Percentiles rank a stretch among this genome's conserved stretches.
Conservation (phyloP, 257 asterid species). For the Knoxia roxburghii region DNA sequence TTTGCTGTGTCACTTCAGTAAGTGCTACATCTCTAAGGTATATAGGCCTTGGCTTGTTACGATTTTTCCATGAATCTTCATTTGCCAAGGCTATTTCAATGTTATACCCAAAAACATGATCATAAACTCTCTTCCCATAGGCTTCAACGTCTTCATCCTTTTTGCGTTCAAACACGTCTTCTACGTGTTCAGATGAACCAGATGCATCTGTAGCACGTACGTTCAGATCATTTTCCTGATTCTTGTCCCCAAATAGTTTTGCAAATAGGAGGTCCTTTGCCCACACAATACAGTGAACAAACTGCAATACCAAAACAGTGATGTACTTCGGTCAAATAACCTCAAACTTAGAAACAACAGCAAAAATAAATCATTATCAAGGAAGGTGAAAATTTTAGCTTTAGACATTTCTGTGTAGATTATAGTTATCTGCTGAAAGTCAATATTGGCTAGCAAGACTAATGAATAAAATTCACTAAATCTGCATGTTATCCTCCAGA, state of each 20-base stretch:
- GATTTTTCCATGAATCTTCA: constrained; percentile 89
- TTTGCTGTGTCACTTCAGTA: constrained; percentile 39
- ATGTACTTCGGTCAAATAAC: constrained; percentile 6
- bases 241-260: constrained; percentile 86
- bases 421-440: neutral
- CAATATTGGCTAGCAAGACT: neutral
- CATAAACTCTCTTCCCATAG: constrained; percentile 85
- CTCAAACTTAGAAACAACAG: neutral
- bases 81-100: constrained; percentile 87
- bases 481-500: neutral
- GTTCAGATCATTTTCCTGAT: constrained; percentile 85
- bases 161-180: constrained; percentile 70
- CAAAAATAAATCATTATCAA: neutral
- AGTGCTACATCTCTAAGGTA: constrained; percentile 58
- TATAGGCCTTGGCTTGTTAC: constrained; percentile 81
- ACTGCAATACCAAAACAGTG: constrained; percentile 46
- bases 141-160: constrained; percentile 58
- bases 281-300: constrained; percentile 98
- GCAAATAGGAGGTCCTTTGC: constrained; percentile 97
- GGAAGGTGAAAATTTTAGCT: neutral
- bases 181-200: constrained; percentile 50
- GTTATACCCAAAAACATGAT: constrained; percentile 94
- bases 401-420: neutral
- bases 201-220: constrained; percentile 75
- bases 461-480: neutral